phyloP scores from a whole-genome alignment of 257 asterid species.

The Fraxinus excelsior region DNA sequence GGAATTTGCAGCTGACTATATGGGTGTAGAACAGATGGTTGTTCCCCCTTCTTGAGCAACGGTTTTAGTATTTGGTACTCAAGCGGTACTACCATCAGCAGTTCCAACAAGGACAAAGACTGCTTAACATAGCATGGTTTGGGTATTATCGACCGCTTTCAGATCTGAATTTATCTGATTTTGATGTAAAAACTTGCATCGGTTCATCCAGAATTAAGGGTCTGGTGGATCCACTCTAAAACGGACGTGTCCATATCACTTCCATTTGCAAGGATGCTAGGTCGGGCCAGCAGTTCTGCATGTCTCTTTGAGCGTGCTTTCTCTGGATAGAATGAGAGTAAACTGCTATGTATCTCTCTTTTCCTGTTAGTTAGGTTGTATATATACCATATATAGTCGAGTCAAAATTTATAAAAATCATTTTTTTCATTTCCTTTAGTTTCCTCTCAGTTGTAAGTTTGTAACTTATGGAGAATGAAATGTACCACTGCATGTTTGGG shows the following conservation, averaged over 20 bases:
- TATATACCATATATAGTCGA: too few relatives aligned
- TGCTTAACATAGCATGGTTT: neutral
- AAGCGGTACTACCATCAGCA: neutral
- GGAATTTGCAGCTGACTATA: constrained; percentile 68
- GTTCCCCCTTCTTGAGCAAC: constrained; percentile 42
- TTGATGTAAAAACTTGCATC: neutral
- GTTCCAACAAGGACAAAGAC: neutral
- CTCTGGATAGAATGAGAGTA: neutral
- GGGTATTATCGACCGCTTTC: neutral
- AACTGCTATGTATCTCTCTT: too few relatives aligned
- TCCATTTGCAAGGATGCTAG: neutral
- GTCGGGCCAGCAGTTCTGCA: neutral
- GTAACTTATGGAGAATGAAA: too few relatives aligned
- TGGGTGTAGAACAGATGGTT: constrained; percentile 45
- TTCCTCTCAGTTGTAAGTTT: too few relatives aligned
- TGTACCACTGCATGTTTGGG: too few relatives aligned
- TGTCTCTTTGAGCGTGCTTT: neutral
- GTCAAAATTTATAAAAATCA: too few relatives aligned
- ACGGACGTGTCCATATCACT: neutral
- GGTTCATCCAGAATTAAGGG: too few relatives aligned
- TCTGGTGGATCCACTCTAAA: neutral
- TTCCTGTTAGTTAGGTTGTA: too few relatives aligned
- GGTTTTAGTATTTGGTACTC: neutral
- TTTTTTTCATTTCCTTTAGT: neutral
- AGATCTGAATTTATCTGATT: neutral